Evolutionary conservation across 495 filamentous ascomycete genomes (phyloP), one percentile per base, ranked within the genome.

Genomic region (Penicillium fimorum): DNA sequence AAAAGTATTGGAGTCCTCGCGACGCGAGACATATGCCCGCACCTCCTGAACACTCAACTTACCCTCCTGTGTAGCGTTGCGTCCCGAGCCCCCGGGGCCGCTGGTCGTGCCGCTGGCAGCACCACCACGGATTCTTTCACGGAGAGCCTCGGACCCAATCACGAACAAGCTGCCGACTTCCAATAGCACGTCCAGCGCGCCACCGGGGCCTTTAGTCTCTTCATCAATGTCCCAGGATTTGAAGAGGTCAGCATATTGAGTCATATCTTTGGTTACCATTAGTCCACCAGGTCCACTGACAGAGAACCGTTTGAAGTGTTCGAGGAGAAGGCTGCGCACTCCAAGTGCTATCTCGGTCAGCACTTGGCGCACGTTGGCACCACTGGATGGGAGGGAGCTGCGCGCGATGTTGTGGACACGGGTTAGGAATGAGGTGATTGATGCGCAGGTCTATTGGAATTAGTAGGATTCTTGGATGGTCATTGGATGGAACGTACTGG

Each of bases 141-240:
- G 80, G 53, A 97, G 74, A 32, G 91, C 92, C 75, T 97, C 92
- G 12, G 88, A 85, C 18, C 91, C 90, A 72, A 97, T 91, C 40
- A 97, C 94, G 66, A 97, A 99, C 45, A 99, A 72, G 70, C 90
- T 96, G n/a, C 91, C 93, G 56, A 99, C 91, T 75, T 97, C 95
- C 33, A 89, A 84, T 53, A 97, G 68, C 40, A 95, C 79, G 75
- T 97, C 93, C 63, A 96, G 83, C 59, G 80, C 80, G 41, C 77
- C 79, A 61, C 85, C 83, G 30, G 90, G 81, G 1, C 66, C 69
- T 58, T 73, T 71, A 49, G 65, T 50, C 27, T 74, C 71, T 40
- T 89, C 87, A 59, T 88, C 88, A 15, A 93, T 79, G 20, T 87
- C 83, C 87, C 91, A 96, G 43, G 85, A 86, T 53, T 87, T 83